Percentiles rank a stretch among this genome's conserved stretches.
Evolutionary conservation across 139 green algal species (phyloP).

Genomic region (Limnomonas spitsbergensis): DNA sequence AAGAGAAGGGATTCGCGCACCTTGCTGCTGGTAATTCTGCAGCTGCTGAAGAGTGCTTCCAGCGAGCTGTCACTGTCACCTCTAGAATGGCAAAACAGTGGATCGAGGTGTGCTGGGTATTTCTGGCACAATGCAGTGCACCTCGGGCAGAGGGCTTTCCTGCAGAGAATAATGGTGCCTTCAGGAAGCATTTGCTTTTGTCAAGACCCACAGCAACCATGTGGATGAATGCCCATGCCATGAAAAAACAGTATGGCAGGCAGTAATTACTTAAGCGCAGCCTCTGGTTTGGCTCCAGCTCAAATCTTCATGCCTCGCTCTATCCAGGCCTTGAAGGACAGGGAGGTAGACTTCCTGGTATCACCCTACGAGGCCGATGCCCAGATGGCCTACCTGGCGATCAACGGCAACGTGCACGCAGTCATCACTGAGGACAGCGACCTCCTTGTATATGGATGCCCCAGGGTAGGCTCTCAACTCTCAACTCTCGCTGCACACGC

Average conservation of each 20-base stretch:
- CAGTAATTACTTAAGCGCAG: too few relatives aligned
- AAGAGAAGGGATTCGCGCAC: conserved; percentile 52
- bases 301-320: too few relatives aligned
- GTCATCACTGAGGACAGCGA: conserved; percentile 97
- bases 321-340: conserved; percentile 60
- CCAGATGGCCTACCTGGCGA: conserved; percentile 87
- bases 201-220: too few relatives aligned
- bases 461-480: conserved; percentile 47
- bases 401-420: conserved; percentile 68
- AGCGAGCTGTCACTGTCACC: conserved; percentile 82
- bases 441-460: conserved; percentile 92
- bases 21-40: conserved; percentile 65
- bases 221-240: too few relatives aligned
- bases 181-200: too few relatives aligned
- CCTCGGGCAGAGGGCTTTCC: too few relatives aligned
- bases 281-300: too few relatives aligned
- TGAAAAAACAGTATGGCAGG: too few relatives aligned
- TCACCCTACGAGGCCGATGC: conserved; percentile 97
- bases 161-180: too few relatives aligned
- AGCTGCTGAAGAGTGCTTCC: conserved; percentile 84
- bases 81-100: conserved; percentile 75
- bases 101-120: conserved; percentile 54
- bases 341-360: conserved; percentile 78
- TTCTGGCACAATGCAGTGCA: too few relatives aligned
- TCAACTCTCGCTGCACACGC: neutral